Evolutionary conservation across 208 protist genomes (phyloP).

Genomic region (Trypanosoma avium): DNA sequence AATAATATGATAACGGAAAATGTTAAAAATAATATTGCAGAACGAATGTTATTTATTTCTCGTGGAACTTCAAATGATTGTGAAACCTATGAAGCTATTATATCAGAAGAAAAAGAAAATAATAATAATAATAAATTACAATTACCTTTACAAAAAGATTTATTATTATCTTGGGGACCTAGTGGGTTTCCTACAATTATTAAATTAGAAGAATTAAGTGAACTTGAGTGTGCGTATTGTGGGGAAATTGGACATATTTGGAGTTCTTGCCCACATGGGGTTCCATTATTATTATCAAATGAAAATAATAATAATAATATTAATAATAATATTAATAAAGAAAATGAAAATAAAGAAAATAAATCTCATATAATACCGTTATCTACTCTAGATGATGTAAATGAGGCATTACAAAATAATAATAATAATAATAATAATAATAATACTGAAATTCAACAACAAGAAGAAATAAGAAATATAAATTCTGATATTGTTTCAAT

Average conservation of each 20-base stretch:
- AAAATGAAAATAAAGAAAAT: too few relatives aligned
- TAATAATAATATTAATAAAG: background rate
- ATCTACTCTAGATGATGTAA: constrained; percentile 25
- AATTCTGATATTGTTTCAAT: constrained; percentile 48
- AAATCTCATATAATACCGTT: background rate
- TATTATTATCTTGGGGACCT: constrained; percentile 6
- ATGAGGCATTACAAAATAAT: constrained; percentile 1
- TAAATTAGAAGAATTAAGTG: constrained; percentile 25
- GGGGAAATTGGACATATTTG: constrained; percentile 27
- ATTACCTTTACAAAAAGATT: constrained; percentile 7
- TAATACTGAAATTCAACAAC: background rate
- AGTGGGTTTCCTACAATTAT: constrained; percentile 1
- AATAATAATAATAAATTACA: constrained; percentile 2
- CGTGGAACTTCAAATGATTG: constrained; percentile 19
- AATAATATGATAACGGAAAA: constrained; percentile 1
- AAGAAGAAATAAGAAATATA: too few relatives aligned
- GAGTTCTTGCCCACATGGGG: constrained; percentile 16
- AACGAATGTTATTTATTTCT: constrained; percentile 18
- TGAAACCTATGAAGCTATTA: constrained; percentile 8
- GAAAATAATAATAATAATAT: background rate
- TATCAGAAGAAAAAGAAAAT: background rate
- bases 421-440: constrained; percentile 1
- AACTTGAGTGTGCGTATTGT: constrained; percentile 32
- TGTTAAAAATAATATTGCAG: constrained; percentile 14
- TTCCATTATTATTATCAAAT: constrained; percentile 5